Conservation (phyloP, 352 stramenopile species). For the Pythium dissimile region DNA sequence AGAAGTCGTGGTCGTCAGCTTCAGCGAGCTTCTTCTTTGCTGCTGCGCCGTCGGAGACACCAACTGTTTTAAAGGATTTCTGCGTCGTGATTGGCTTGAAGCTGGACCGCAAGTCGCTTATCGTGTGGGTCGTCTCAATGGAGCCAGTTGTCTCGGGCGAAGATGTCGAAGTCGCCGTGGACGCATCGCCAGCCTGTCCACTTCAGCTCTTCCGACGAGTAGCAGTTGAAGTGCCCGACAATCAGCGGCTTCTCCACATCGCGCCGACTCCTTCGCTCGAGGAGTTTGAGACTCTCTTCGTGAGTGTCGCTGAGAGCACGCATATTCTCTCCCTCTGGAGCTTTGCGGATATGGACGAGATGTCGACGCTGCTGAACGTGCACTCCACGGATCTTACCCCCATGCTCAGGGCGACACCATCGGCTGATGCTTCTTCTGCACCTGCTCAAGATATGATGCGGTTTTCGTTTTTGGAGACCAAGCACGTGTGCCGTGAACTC, state of each 20-base stretch:
- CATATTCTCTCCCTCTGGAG: constrained; percentile 47
- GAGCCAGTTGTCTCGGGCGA: constrained; percentile 3
- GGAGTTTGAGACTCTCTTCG: constrained; percentile 44
- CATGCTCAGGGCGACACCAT: constrained; percentile 29
- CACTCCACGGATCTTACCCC: constrained; percentile 36
- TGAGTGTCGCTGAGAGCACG: constrained; percentile 33
- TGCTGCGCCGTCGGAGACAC: background rate
- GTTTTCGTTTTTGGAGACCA: constrained; percentile 36
- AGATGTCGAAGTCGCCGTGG: constrained; percentile 2
- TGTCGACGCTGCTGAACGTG: constrained; percentile 31
- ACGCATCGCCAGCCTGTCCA: constrained; percentile 1
- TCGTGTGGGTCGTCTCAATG: constrained; percentile 62
- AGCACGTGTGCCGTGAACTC: constrained; percentile 46
- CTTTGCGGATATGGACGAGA: constrained; percentile 54
- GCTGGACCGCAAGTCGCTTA: constrained; percentile 29
- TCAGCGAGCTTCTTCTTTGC: constrained; percentile 17
- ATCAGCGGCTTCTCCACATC: constrained; percentile 30
- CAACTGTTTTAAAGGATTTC: constrained; percentile 43
- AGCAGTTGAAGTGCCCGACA: constrained; percentile 26
- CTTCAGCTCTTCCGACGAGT: constrained; percentile 48
- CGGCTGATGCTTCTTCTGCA: constrained; percentile 24
- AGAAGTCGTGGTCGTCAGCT: constrained; percentile 48
- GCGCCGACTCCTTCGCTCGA: constrained; percentile 41
- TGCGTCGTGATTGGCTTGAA: constrained; percentile 54
- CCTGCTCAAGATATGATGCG: constrained; percentile 25